These are phyloP conservation scores for Tolypocladium paradoxum DNA, from an alignment of 2,329 filamentous ascomycete genomes.

Conservation along the genomic window DNA sequence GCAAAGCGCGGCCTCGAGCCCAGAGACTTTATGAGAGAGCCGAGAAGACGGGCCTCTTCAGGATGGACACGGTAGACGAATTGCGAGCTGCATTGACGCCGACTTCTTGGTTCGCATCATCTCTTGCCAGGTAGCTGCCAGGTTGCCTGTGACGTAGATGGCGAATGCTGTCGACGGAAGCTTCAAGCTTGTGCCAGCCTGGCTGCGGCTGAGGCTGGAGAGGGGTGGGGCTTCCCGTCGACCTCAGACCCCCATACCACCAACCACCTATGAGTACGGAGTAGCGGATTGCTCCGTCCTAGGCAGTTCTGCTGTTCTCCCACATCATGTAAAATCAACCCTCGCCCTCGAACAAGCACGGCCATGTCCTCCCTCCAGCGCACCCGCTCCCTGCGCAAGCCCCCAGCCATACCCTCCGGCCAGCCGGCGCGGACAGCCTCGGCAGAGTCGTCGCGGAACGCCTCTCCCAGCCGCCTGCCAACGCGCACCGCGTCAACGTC, in stretches of 20 bases:
- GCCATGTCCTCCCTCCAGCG: conserved; percentile 35
- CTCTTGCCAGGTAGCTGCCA: background rate
- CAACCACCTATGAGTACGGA: no score
- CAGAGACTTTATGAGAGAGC: background rate
- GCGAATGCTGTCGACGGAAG: background rate
- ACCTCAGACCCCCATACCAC: background rate
- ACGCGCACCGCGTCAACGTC: conserved; percentile 20
- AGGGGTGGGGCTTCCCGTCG: background rate
- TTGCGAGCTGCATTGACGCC: background rate
- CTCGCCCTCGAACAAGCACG: background rate
- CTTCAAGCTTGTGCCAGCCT: background rate
- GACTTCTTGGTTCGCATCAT: background rate
- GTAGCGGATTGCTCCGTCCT: no score
- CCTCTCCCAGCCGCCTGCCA: conserved; percentile 37
- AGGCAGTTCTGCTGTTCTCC: no score
- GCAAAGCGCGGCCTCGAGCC: background rate
- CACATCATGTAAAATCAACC: background rate
- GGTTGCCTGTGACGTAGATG: background rate
- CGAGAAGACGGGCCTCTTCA: background rate
- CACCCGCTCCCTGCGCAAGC: conserved; percentile 35
- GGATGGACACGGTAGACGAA: background rate
- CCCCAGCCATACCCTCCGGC: conserved; percentile 3
- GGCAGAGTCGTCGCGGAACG: conserved; percentile 19
- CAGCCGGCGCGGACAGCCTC: conserved; percentile 3
- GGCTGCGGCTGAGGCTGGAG: background rate